phyloP scores from a whole-genome alignment of 2,329 filamentous ascomycete species.

The Aspergillus floridensis region DNA sequence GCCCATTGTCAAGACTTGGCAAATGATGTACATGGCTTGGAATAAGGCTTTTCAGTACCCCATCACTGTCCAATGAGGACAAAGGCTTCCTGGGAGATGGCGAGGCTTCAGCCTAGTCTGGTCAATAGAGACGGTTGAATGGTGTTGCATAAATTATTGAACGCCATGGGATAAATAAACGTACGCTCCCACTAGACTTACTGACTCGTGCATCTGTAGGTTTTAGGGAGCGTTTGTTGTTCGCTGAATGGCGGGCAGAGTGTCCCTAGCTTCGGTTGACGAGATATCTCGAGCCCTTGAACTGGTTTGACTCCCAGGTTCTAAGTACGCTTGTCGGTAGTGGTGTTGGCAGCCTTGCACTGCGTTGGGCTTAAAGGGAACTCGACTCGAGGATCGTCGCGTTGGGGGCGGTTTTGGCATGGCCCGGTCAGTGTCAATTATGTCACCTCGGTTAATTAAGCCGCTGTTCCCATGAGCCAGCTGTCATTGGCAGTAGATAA shows the following conservation, averaged over 20 bases:
- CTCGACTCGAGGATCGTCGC: background rate
- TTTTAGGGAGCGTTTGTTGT: background rate
- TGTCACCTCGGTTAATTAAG: background rate
- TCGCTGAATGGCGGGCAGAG: background rate
- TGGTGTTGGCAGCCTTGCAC: background rate
- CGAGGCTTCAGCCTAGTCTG: background rate
- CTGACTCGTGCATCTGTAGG: background rate
- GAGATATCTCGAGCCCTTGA: background rate
- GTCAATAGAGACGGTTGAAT: background rate
- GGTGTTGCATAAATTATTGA: background rate
- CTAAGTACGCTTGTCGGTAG: background rate
- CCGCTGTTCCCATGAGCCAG: background rate
- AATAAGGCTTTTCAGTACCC: no score
- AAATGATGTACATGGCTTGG: background rate
- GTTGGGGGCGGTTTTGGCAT: background rate
- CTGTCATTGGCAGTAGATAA: background rate
- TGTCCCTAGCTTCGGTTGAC: background rate
- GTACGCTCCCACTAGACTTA: background rate
- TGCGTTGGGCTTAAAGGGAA: background rate
- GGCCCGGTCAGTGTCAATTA: slow-evolving; percentile 1
- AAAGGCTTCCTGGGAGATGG: background rate
- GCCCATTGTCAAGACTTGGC: slow-evolving; percentile 1
- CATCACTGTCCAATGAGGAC: background rate
- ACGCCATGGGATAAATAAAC: background rate
- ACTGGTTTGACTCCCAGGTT: no score